Conservation (phyloP, 1,284 basidiomycete species). For the Boletus semigastroideus region DNA sequence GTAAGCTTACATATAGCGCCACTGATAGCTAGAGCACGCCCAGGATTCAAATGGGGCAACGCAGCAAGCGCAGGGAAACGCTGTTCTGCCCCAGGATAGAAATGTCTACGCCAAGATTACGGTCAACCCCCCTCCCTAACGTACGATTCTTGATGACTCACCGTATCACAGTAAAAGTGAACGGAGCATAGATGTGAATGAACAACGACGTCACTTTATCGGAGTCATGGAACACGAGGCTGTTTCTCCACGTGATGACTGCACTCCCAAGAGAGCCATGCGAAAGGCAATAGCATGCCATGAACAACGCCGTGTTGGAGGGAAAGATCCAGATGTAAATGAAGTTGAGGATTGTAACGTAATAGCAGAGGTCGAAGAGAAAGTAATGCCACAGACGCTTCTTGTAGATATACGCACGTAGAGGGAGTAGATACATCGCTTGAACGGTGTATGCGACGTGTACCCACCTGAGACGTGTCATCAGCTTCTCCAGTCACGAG, state of each 20-base stretch:
- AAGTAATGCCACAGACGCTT: constrained; percentile 91
- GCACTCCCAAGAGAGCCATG: constrained; percentile 89
- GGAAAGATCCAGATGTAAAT: constrained; percentile 87
- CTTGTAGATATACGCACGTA: constrained; percentile 84
- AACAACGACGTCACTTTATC: constrained; percentile 93
- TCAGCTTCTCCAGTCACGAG: constrained; percentile 4
- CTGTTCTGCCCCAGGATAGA: constrained; percentile 70
- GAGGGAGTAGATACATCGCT: constrained; percentile 73
- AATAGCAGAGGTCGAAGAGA: constrained; percentile 92
- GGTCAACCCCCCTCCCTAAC: background rate
- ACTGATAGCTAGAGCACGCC: constrained; percentile 65
- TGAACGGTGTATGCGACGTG: constrained; percentile 79
- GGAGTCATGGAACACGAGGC: constrained; percentile 91
- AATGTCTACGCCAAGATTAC: constrained; percentile 56
- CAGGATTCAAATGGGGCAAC: constrained; percentile 62
- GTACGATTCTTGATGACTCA: constrained; percentile 36
- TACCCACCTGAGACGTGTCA: constrained; percentile 55
- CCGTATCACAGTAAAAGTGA: constrained; percentile 88
- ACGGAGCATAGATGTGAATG: constrained; percentile 86
- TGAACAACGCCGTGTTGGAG: constrained; percentile 68
- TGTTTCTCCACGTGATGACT: constrained; percentile 96
- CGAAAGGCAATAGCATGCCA: constrained; percentile 85
- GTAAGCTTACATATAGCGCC: constrained; percentile 72
- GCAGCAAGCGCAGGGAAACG: constrained; percentile 81
- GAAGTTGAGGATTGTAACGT: constrained; percentile 85